Base-by-base conservation (phyloP, 2,329 filamentous ascomycete genomes). In the Hypomyces perniciosus region DNA sequence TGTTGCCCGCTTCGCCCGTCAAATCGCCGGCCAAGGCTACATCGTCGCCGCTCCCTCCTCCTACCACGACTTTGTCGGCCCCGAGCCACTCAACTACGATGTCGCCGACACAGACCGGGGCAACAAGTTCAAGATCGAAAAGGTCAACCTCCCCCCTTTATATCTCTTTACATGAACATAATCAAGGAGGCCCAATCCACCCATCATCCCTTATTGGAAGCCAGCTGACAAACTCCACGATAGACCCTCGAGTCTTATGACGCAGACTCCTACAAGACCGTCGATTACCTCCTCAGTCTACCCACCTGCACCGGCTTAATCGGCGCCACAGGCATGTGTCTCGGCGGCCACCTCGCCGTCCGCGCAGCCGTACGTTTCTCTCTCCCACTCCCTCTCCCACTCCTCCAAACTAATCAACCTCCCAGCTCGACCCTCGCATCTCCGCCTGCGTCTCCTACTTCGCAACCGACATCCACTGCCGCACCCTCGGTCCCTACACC, bases 1-100 rank as follows among this genome's bases (percentile, higher is more conserved):
- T 2, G 91, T 96, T 28, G 80, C 86, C 54, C 84, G 92, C 48
- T 96, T 96, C 63, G 90, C 89, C 46, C 84, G 91, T 54, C 90
- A 96, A 67, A 96, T 96, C 61, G 88, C 90, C 37, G 87, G 89
- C 3, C 88, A 95, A 58, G 92, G 91, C 62, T 96, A 95, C 74
- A 95, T 96, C 59, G 90, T 92, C 58, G 91, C 88, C 8, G 90
- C 90, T 0, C 90, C 90, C 0, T 93, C 88, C 34, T 91, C 85
- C 31, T 96, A 96, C 70, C 91, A 96, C 66, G 91, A 96, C 69
- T 96, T 96, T 71, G 89, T 84, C 1, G 87, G 87, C 4, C 88
- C 90, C 0, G 88, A 92, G 62, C 75, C 91, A 8, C 75, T 96
- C 38, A 81, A 87, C 45, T 96, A 96, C 67, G 88, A 96, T 64